Evolutionary conservation across 2,329 filamentous ascomycete genomes (phyloP).

Genomic region (Aspergillus sergii): DNA sequence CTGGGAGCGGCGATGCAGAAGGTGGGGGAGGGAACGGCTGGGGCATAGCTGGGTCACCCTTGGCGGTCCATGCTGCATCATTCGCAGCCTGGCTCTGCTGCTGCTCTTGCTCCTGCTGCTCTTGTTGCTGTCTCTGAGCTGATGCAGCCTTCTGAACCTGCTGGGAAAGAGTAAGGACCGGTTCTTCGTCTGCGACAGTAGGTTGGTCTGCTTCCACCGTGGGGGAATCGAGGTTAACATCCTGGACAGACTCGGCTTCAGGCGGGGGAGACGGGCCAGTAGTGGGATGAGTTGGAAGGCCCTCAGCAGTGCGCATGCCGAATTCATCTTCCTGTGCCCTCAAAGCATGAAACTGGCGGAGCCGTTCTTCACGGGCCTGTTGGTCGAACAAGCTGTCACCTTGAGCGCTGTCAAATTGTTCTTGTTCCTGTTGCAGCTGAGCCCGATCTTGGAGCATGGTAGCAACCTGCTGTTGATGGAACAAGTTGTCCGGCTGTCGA

Average conservation of each 20-base stretch:
- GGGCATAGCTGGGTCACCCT: conserved; percentile 68
- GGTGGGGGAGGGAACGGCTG: conserved; percentile 68
- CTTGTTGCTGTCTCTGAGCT: conserved; percentile 42
- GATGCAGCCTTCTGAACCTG: conserved; percentile 75
- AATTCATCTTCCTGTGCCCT: conserved; percentile 69
- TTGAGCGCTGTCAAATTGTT: conserved; percentile 52
- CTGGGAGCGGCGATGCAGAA: conserved; percentile 79
- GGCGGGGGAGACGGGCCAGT: conserved; percentile 29
- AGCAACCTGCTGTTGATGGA: conserved; percentile 59
- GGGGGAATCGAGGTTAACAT: conserved; percentile 27
- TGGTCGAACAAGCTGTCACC: conserved; percentile 51
- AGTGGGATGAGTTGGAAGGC: conserved; percentile 44
- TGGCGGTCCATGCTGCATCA: conserved; percentile 60
- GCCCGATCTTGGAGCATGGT: conserved; percentile 64
- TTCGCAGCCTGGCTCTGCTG: conserved; percentile 44
- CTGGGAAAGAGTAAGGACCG: conserved; percentile 73
- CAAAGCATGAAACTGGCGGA: conserved; percentile 81
- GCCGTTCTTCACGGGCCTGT: conserved; percentile 63
- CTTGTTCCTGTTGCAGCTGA: conserved; percentile 63
- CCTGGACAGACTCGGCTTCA: conserved; percentile 28
- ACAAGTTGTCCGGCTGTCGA: conserved; percentile 48
- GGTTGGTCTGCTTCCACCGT: conserved; percentile 15
- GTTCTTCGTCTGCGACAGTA: conserved; percentile 39
- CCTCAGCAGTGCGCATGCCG: conserved; percentile 41
- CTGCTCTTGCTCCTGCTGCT: conserved; percentile 33